These are phyloP conservation scores for Geotrichum klebahnii DNA, from an alignment of 1,139 yeast species.

Conservation along the genomic window DNA sequence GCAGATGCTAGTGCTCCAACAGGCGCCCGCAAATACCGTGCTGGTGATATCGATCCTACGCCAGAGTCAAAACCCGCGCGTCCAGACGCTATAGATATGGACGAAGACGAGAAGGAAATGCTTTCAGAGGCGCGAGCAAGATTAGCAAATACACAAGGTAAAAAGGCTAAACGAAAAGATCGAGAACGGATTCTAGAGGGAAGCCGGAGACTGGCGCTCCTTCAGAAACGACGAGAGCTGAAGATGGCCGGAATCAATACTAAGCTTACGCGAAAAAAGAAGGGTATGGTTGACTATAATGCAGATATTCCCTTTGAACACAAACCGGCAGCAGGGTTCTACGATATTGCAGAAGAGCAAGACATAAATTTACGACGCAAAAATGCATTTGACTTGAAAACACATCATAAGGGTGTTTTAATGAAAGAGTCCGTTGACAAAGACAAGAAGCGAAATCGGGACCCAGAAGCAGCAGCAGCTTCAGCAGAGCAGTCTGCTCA, in stretches of 20 bases:
- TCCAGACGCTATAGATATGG: slow-evolving; percentile 75
- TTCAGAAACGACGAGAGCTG: slow-evolving; percentile 79
- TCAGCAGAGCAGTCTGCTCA: slow-evolving; percentile 35
- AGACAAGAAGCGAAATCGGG: slow-evolving; percentile 34
- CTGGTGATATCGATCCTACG: slow-evolving; percentile 60
- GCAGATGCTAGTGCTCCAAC: slow-evolving; percentile 44
- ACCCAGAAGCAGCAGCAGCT: slow-evolving; percentile 24
- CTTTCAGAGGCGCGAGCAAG: slow-evolving; percentile 89
- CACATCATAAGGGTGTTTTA: slow-evolving; percentile 50
- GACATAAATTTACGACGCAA: slow-evolving; percentile 42
- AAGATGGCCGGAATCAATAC: slow-evolving; percentile 79
- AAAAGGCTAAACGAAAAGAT: slow-evolving; percentile 86
- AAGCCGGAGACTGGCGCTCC: slow-evolving; percentile 64
- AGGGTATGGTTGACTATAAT: slow-evolving; percentile 62
- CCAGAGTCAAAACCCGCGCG: slow-evolving; percentile 82
- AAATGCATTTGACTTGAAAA: slow-evolving; percentile 46
- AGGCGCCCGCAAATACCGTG: slow-evolving; percentile 25
- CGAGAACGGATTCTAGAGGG: slow-evolving; percentile 78
- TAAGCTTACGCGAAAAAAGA: slow-evolving; percentile 51
- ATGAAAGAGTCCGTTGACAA: slow-evolving; percentile 38
- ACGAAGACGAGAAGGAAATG: slow-evolving; percentile 90
- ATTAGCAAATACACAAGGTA: slow-evolving; percentile 88
- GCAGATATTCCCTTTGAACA: slow-evolving; percentile 80
- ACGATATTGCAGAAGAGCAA: slow-evolving; percentile 62
- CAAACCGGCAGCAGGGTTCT: slow-evolving; percentile 63